phyloP scores from a whole-genome alignment of 371 early-diverging fungal genomes.

The Mortierella sp. region DNA sequence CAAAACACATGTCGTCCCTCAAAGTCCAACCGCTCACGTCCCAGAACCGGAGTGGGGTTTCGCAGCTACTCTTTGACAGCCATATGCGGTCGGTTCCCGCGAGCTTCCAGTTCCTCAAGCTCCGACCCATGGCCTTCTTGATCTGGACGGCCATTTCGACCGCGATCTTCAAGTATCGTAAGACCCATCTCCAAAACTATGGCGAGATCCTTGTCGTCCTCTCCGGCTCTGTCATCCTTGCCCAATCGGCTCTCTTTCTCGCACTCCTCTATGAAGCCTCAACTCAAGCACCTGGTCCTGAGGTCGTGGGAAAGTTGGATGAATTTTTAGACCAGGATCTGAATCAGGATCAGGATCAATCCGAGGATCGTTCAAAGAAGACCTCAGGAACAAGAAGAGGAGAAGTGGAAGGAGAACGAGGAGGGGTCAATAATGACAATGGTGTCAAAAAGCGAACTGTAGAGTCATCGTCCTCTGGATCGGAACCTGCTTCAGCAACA shows the following conservation, averaged over 20 bases:
- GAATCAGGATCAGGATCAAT: not conserved
- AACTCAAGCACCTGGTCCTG: conserved; percentile 9
- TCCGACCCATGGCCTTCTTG: conserved; percentile 29
- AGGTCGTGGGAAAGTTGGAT: conserved; percentile 24
- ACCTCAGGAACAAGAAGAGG: not conserved
- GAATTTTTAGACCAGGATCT: conserved; percentile 27
- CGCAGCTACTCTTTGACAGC: conserved; percentile 21
- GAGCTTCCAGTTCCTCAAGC: conserved; percentile 24
- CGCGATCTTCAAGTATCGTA: conserved; percentile 19
- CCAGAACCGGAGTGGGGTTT: conserved; percentile 20
- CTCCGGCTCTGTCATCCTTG: conserved; percentile 16
- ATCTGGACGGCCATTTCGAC: conserved; percentile 38
- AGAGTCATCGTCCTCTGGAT: not conserved
- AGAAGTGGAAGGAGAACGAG: no score
- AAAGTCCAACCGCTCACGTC: conserved; percentile 22
- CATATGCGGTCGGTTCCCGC: conserved; percentile 32
- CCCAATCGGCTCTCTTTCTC: conserved; percentile 27
- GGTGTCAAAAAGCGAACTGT: conserved; percentile 19
- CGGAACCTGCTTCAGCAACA: not conserved
- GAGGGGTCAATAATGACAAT: no score
- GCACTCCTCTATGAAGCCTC: conserved; percentile 30
- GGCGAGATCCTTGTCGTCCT: conserved; percentile 17
- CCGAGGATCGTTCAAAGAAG: no score
- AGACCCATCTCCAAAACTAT: conserved; percentile 6
- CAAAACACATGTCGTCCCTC: conserved; percentile 12